A percentile compares a stretch with the other conserved stretches of the same genome.
These are phyloP conservation scores for Colletotrichum agaves DNA, from an alignment of 2,329 filamentous ascomycete genomes.

Conservation along the genomic window DNA sequence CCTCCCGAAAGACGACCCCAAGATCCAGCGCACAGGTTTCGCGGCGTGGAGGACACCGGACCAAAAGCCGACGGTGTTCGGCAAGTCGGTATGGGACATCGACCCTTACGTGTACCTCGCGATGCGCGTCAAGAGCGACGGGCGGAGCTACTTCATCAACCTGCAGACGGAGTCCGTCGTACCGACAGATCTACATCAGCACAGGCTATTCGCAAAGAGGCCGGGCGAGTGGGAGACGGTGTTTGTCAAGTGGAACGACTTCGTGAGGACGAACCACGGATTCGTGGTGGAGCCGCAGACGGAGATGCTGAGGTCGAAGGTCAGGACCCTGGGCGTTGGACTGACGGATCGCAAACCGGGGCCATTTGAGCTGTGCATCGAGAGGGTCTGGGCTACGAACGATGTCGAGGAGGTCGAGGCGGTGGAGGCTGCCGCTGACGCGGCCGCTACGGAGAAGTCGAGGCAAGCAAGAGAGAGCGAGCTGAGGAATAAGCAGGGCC, in stretches of 20 bases:
- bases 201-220: constrained; percentile 81
- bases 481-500: constrained; percentile 51
- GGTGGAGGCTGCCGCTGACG: constrained; percentile 36
- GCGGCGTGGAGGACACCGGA: constrained; percentile 91
- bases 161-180: constrained; percentile 94
- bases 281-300: constrained; percentile 92
- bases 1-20: constrained; percentile 78
- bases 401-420: constrained; percentile 42
- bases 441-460: constrained; percentile 23
- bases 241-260: constrained; percentile 89
- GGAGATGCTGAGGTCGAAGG: constrained; percentile 86
- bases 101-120: constrained; percentile 90
- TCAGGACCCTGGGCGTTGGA: constrained; percentile 86
- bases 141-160: constrained; percentile 93
- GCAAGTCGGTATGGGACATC: constrained; percentile 86
- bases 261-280: constrained; percentile 94
- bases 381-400: constrained; percentile 92
- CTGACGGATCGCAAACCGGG: constrained; percentile 90
- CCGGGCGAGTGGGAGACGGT: constrained; percentile 95
- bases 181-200: constrained; percentile 95
- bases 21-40: constrained; percentile 84
- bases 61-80: constrained; percentile 82
- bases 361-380: constrained; percentile 86
- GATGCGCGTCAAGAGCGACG: constrained; percentile 88
- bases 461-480: constrained; percentile 40